Evolutionary conservation across 768 basidiomycete species (phyloP).

Genomic region (Tricholoma sp.): DNA sequence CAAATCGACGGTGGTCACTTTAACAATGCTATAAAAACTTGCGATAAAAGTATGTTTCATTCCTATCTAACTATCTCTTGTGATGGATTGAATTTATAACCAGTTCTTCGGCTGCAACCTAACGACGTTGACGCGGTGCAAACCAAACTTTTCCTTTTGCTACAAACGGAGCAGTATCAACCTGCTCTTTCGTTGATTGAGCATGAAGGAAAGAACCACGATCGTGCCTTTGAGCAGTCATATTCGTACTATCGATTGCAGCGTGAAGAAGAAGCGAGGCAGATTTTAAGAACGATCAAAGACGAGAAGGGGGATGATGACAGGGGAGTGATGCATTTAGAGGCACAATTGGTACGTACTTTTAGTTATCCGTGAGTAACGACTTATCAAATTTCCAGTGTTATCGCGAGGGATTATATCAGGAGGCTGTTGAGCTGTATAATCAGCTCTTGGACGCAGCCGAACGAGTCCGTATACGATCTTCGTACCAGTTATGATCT

Average conservation of each 20-base stretch:
- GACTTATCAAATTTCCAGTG: constrained; percentile 35
- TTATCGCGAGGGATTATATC: constrained; percentile 75
- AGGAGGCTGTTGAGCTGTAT: constrained; percentile 70
- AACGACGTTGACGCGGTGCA: constrained; percentile 67
- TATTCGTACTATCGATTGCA: constrained; percentile 87
- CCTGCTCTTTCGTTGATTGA: constrained; percentile 61
- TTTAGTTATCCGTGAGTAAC: constrained; percentile 4
- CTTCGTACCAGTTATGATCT: not conserved
- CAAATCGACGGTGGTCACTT: constrained; percentile 92
- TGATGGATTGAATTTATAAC: not conserved
- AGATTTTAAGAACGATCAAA: constrained; percentile 46
- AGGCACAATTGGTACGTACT: constrained; percentile 77
- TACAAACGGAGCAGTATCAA: constrained; percentile 82
- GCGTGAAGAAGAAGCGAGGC: constrained; percentile 60
- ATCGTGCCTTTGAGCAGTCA: constrained; percentile 60
- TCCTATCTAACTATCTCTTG: constrained; percentile 4
- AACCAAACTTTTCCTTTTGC: constrained; percentile 81
- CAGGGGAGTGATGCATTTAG: constrained; percentile 69
- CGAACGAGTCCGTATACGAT: constrained; percentile 54
- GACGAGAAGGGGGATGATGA: constrained; percentile 39
- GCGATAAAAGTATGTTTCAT: constrained; percentile 73
- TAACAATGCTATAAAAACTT: constrained; percentile 82
- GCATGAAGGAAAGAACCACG: constrained; percentile 19
- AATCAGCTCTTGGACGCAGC: constrained; percentile 75
- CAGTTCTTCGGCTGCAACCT: constrained; percentile 70